phyloP scores from a whole-genome alignment of 2,329 filamentous ascomycete genomes.

The Aspergillus fumigatiaffinis region DNA sequence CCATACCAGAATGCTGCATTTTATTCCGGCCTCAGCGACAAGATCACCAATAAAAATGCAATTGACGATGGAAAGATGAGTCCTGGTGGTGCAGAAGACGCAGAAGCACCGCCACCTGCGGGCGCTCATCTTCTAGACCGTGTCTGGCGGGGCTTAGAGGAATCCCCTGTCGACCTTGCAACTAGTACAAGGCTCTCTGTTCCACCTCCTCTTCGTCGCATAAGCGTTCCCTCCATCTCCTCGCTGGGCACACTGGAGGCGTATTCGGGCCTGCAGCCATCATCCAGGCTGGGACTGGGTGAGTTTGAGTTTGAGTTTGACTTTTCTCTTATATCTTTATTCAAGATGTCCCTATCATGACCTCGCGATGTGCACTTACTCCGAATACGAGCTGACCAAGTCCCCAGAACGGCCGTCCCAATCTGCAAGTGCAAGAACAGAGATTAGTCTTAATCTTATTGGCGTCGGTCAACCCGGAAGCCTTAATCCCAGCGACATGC shows the following conservation, averaged over 20 bases:
- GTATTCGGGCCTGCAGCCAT: conserved; percentile 10
- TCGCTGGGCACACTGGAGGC: conserved; percentile 21
- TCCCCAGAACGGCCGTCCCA: background rate
- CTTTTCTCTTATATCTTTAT: background rate
- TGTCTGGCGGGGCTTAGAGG: background rate
- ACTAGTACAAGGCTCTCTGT: background rate
- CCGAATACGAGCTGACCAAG: background rate
- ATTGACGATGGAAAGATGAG: background rate
- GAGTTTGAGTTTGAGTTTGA: conserved; percentile 13
- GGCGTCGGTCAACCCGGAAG: background rate
- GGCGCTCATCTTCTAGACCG: background rate
- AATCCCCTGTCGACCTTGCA: background rate
- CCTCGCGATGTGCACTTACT: background rate
- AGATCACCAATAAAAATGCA: background rate
- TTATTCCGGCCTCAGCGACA: background rate
- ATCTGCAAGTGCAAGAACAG: background rate
- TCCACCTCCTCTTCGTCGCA: too few relatives aligned
- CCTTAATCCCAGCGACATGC: background rate
- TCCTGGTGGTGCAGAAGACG: background rate
- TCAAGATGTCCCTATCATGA: background rate
- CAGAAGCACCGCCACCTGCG: background rate
- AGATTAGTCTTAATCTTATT: background rate
- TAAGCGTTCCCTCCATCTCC: conserved; percentile 19
- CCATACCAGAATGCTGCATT: background rate
- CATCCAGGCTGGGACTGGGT: conserved; percentile 13